phyloP scores from a whole-genome alignment of 192 early-diverging fungal species.

The Physocladia obscura region DNA sequence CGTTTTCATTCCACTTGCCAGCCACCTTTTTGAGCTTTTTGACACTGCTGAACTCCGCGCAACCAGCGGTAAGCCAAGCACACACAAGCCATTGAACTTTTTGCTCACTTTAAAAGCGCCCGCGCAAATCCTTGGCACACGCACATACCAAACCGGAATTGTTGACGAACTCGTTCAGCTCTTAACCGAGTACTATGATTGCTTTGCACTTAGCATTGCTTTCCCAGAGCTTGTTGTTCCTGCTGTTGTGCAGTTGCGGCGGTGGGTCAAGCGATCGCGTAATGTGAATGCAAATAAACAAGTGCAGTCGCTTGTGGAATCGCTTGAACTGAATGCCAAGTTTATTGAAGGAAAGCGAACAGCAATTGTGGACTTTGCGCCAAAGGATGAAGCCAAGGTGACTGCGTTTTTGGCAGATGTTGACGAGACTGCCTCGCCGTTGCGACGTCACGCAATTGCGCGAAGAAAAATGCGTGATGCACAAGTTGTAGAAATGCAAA shows the following conservation, averaged over 20 bases:
- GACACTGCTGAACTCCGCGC: slow-evolving; percentile 65
- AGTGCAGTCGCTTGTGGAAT: slow-evolving; percentile 75
- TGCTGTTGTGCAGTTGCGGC: slow-evolving; percentile 76
- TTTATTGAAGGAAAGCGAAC: slow-evolving; percentile 75
- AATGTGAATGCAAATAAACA: slow-evolving; percentile 79
- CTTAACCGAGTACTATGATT: slow-evolving; percentile 74
- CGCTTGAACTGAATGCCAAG: slow-evolving; percentile 76
- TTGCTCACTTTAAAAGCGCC: slow-evolving; percentile 74
- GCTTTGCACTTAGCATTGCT: slow-evolving; percentile 74
- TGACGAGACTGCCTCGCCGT: slow-evolving; percentile 32
- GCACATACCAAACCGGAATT: slow-evolving; percentile 78
- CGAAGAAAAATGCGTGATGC: slow-evolving; percentile 32
- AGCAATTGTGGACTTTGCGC: slow-evolving; percentile 53
- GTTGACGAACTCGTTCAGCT: slow-evolving; percentile 74
- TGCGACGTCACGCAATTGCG: slow-evolving; percentile 42
- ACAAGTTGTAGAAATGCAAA: slow-evolving; percentile 36
- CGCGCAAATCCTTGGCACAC: slow-evolving; percentile 79
- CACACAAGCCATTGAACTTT: slow-evolving; percentile 84
- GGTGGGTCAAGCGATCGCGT: slow-evolving; percentile 79
- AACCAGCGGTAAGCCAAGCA: slow-evolving; percentile 67
- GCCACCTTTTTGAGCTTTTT: slow-evolving; percentile 78
- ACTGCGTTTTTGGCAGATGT: slow-evolving; percentile 35
- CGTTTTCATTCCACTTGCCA: slow-evolving; percentile 81
- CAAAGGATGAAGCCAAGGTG: slow-evolving; percentile 44
- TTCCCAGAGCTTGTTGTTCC: slow-evolving; percentile 95